Conservation (phyloP, 768 basidiomycete genomes). For the Rubroboletus pulcherrimus region DNA sequence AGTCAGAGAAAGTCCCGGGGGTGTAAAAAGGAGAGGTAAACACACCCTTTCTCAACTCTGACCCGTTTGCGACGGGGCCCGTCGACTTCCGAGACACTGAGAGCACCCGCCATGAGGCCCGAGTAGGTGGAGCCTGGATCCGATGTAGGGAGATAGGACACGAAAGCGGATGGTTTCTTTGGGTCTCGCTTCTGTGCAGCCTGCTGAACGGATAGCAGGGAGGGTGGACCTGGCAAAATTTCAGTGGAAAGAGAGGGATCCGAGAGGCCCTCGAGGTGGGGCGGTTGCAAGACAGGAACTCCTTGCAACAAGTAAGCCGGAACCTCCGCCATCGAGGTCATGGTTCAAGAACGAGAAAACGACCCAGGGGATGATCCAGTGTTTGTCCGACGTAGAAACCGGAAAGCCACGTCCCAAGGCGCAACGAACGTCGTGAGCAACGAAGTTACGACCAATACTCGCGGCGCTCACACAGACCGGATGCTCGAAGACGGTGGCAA, state of each 20-base stretch:
- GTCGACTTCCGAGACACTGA: constrained; percentile 53
- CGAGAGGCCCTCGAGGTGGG: constrained; percentile 67
- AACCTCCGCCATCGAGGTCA: constrained; percentile 69
- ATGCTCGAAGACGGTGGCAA: constrained; percentile 18
- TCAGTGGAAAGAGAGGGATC: constrained; percentile 82
- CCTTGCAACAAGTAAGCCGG: constrained; percentile 72
- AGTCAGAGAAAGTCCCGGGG: constrained; percentile 23
- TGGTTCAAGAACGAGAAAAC: constrained; percentile 35
- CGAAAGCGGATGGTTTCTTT: constrained; percentile 63
- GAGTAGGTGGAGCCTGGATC: constrained; percentile 90
- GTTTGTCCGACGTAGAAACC: constrained; percentile 17
- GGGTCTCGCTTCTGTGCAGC: constrained; percentile 73
- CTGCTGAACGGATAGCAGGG: constrained; percentile 68
- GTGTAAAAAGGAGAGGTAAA: constrained; percentile 27
- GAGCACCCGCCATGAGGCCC: constrained; percentile 65
- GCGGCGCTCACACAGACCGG: constrained; percentile 20
- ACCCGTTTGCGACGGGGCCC: constrained; percentile 70
- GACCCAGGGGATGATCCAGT: constrained; percentile 13
- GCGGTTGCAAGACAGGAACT: constrained; percentile 69
- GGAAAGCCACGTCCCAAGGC: constrained; percentile 15
- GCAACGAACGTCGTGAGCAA: constrained; percentile 23
- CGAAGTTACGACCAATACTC: constrained; percentile 15
- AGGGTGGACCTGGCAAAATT: constrained; percentile 85
- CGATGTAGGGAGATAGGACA: constrained; percentile 78
- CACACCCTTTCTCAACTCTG: constrained; percentile 71